Evolutionary conservation across 2,329 filamentous ascomycete species (phyloP).

Genomic region (Trichoderma sp.): DNA sequence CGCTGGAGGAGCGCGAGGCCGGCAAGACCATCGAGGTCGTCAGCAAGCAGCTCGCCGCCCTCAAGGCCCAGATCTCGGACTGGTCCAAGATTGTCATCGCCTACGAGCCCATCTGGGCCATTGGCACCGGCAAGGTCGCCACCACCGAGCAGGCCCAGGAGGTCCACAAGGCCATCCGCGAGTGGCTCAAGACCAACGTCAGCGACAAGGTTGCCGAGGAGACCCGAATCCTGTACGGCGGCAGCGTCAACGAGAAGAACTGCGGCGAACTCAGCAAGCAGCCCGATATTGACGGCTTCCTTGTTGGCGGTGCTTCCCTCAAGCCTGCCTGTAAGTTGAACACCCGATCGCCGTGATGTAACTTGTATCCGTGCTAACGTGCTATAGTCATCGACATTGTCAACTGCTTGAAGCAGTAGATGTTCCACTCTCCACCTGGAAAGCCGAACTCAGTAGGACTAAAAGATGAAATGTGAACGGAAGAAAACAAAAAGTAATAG

Average conservation of each 20-base stretch:
- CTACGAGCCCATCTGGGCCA: constrained; percentile 98
- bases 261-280: constrained; percentile 89
- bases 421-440: background rate
- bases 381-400: constrained; percentile 59
- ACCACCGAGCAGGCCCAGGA: constrained; percentile 89
- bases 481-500: background rate
- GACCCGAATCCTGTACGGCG: constrained; percentile 94
- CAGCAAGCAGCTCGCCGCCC: constrained; percentile 81
- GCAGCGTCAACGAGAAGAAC: constrained; percentile 98
- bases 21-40: constrained; percentile 84
- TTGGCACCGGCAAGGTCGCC: constrained; percentile 91
- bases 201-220: constrained; percentile 74
- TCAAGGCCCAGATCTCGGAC: constrained; percentile 74
- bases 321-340: constrained; percentile 83
- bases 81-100: constrained; percentile 96
- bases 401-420: constrained; percentile 56
- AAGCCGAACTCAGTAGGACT: background rate
- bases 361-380: constrained; percentile 6
- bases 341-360: background rate
- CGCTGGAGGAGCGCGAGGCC: constrained; percentile 85
- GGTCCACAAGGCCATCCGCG: constrained; percentile 87
- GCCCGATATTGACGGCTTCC: constrained; percentile 95
- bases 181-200: constrained; percentile 77
- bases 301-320: constrained; percentile 92
- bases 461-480: background rate